These are phyloP conservation scores for Allantophomopsis cytisporea DNA, from an alignment of 2,329 filamentous ascomycete genomes.

Conservation along the genomic window DNA sequence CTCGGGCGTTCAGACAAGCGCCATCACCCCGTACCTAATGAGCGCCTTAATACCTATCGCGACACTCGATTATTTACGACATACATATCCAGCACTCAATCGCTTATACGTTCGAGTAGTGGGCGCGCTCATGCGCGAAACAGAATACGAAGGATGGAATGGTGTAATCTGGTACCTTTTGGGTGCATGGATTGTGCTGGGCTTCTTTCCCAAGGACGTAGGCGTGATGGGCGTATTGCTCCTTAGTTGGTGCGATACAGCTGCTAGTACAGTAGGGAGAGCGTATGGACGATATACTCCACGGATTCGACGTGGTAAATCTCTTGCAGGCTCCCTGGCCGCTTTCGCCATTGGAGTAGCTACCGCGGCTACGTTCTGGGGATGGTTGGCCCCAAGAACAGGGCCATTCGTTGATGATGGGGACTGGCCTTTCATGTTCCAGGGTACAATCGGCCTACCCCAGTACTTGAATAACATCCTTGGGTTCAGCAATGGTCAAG, in stretches of 20 bases:
- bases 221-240: constrained; percentile 80
- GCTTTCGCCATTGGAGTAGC: constrained; percentile 73
- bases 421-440: constrained; percentile 65
- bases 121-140: constrained; percentile 92
- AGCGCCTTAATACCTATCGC: constrained; percentile 72
- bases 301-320: constrained; percentile 75
- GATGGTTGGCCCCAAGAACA: constrained; percentile 59
- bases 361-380: constrained; percentile 81
- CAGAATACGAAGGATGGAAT: constrained; percentile 87
- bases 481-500: constrained; percentile 42
- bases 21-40: constrained; percentile 78
- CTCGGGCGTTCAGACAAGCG: constrained; percentile 58
- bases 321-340: constrained; percentile 74
- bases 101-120: constrained; percentile 71
- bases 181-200: constrained; percentile 75
- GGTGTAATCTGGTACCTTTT: constrained; percentile 95
- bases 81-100: constrained; percentile 72
- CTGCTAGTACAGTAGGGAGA: constrained; percentile 86
- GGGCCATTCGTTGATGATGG: constrained; percentile 59
- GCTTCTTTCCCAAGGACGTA: constrained; percentile 86
- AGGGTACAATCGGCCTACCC: constrained; percentile 62
- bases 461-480: constrained; percentile 39
- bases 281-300: constrained; percentile 84
- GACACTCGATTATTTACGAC: constrained; percentile 67
- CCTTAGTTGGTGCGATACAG: constrained; percentile 95